A percentile compares a stretch with the other conserved stretches of the same genome.
These are phyloP conservation scores for Colletotrichum sp. DNA, from an alignment of 2,329 filamentous ascomycete species.

Conservation along the genomic window DNA sequence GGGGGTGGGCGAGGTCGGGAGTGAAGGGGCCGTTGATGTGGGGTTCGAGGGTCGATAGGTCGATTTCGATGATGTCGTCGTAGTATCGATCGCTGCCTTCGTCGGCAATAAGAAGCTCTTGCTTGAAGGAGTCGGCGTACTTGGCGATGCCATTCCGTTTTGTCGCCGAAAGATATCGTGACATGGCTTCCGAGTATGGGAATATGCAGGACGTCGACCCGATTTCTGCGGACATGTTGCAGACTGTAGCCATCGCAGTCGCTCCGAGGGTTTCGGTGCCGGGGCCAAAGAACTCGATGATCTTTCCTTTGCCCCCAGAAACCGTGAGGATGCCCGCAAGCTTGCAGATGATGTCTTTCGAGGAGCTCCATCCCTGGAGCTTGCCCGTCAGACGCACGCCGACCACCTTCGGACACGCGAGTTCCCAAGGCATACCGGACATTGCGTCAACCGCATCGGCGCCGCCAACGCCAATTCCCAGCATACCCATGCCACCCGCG, in stretches of 20 bases:
- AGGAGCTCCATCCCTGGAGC: slow-evolving; percentile 34
- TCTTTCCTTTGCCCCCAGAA: slow-evolving; percentile 36
- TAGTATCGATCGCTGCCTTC: slow-evolving; percentile 34
- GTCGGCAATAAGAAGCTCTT: slow-evolving; percentile 30
- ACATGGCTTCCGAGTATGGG: slow-evolving; percentile 37
- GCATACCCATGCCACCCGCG: slow-evolving; percentile 38
- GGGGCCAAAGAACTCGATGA: slow-evolving; percentile 41
- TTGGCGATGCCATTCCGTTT: slow-evolving; percentile 28
- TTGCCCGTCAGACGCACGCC: slow-evolving; percentile 34
- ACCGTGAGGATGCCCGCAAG: slow-evolving; percentile 38
- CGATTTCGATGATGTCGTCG: slow-evolving; percentile 38
- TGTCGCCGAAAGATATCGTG: slow-evolving; percentile 34
- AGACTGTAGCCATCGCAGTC: slow-evolving; percentile 41
- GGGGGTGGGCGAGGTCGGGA: slow-evolving; percentile 35
- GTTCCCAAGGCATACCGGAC: slow-evolving; percentile 37
- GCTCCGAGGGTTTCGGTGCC: slow-evolving; percentile 34
- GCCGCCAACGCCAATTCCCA: slow-evolving; percentile 48
- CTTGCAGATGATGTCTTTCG: slow-evolving; percentile 41
- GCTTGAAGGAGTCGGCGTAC: slow-evolving; percentile 27
- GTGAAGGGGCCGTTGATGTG: slow-evolving; percentile 40
- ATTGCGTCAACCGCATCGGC: slow-evolving; percentile 51
- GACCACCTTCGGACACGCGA: slow-evolving; percentile 34
- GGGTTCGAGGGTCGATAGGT: slow-evolving; percentile 36
- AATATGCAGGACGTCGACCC: slow-evolving; percentile 41
- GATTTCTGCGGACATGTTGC: slow-evolving; percentile 42